Evolutionary conservation across 768 basidiomycete species (phyloP), one percentile per base, ranked within the genome.

Genomic region (Leccinum broughii): DNA sequence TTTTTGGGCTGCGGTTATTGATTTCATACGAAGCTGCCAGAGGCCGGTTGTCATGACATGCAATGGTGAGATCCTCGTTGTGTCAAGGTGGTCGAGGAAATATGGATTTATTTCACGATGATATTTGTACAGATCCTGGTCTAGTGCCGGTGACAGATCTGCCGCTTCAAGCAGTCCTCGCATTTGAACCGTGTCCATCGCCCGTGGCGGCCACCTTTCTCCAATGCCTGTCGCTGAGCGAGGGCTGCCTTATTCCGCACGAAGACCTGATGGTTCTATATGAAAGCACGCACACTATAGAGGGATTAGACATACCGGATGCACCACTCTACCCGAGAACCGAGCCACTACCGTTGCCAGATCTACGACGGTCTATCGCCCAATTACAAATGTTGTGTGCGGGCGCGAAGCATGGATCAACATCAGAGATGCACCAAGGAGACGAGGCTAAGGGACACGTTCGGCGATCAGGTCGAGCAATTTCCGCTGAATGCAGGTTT

Each of bases 1-100:
- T 64, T 98, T 95, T 73, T 96, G 93, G 93, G 81, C 88, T 15
- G 84, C 89, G 2, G 84, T 98, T 28, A 79, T 89, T 9, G 82
- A 85, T 58, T 82, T 99, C 61, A 94, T 98, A 69, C 85, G 83
- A 61, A 83, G 90, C 17, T 93, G 93, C 65, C 86, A 84, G 65
- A 79, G 97, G 58, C 96, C 97, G 6, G 89, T 99, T 46, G 83
- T 99, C 54, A 83, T 94, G 77, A 98, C 96, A 56, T 98, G 97
- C 75, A 97, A 95, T 66, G 95, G 96, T 95, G 68, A 72, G 68
- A 22, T 35, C 51, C 46, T 60, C 59, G 58, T 63, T 62, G 39
- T 30, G 28, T 67, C 7, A 35, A 58, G 62, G 53, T 46, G 51
- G 59, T 14, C 4, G 44, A 54, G 65, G 65, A 49, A 49, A 46